Conservation (phyloP, 2,329 filamentous ascomycete genomes). For the Arthrobotrys iridis region DNA sequence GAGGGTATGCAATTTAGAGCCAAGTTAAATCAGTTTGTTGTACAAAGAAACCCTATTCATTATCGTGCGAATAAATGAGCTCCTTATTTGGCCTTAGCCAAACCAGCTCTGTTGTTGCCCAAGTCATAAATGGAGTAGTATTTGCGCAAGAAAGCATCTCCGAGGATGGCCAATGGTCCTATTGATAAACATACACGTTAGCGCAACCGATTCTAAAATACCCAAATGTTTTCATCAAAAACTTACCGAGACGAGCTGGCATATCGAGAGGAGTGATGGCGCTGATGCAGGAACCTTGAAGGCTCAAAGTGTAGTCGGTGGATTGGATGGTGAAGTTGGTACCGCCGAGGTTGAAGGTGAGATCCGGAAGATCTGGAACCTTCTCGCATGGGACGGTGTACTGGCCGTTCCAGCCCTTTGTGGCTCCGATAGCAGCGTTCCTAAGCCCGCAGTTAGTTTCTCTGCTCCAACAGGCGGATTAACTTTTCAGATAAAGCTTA, state of each 20-base stretch:
- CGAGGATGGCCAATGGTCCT: conserved; percentile 89
- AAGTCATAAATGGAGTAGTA: conserved; percentile 98
- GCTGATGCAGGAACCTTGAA: conserved; percentile 94
- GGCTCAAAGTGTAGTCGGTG: conserved; percentile 94
- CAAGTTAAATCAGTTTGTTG: conserved; percentile 36
- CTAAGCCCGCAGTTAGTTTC: conserved; percentile 59
- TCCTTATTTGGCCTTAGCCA: conserved; percentile 75
- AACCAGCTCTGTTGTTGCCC: conserved; percentile 84
- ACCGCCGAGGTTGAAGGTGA: conserved; percentile 85
- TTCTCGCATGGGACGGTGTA: conserved; percentile 91
- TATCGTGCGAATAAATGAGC: conserved; percentile 30
- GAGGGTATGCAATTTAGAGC: conserved; percentile 48
- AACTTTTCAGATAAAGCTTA: conserved; percentile 61
- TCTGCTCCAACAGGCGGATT: not conserved
- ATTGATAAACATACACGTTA: conserved; percentile 63
- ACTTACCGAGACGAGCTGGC: conserved; percentile 59
- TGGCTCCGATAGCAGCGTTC: conserved; percentile 96
- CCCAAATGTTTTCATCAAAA: not conserved
- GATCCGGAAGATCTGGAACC: conserved; percentile 83
- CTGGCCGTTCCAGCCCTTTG: conserved; percentile 97
- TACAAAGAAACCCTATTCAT: conserved; percentile 32
- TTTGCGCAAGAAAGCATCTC: conserved; percentile 83
- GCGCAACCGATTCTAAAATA: conserved; percentile 63
- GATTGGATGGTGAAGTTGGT: conserved; percentile 91
- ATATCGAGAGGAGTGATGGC: conserved; percentile 97